phyloP scores from a whole-genome alignment of 192 early-diverging fungal genomes.

The Coemansia pectinata region DNA sequence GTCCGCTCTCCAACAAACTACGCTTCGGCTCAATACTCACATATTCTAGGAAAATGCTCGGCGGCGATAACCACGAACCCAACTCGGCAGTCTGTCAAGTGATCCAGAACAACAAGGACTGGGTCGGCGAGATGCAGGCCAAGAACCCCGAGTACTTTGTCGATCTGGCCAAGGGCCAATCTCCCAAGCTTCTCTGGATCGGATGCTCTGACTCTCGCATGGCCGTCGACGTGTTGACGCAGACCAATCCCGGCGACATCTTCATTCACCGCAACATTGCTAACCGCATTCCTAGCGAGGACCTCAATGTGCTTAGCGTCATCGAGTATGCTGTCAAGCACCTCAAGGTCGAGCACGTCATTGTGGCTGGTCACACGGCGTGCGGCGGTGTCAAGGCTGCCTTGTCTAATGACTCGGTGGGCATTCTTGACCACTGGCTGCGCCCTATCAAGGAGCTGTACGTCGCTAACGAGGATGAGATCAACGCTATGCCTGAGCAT shows the following conservation, averaged over 20 bases:
- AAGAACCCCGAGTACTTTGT: conserved; percentile 73
- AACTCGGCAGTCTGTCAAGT: conserved; percentile 22
- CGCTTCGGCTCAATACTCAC: conserved; percentile 30
- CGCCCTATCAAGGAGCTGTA: conserved; percentile 84
- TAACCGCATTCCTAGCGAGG: conserved; percentile 81
- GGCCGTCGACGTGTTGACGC: conserved; percentile 75
- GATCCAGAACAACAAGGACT: conserved; percentile 59
- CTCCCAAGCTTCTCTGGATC: conserved; percentile 88
- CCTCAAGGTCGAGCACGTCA: conserved; percentile 89
- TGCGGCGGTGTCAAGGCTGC: conserved; percentile 74
- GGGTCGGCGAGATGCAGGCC: conserved; percentile 59
- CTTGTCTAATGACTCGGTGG: conserved; percentile 61
- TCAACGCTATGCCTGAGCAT: conserved; percentile 56
- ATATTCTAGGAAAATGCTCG: conserved; percentile 31
- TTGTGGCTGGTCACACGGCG: conserved; percentile 85
- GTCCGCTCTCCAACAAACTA: conserved; percentile 17
- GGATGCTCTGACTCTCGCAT: conserved; percentile 93
- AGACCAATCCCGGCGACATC: conserved; percentile 69
- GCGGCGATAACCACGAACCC: conserved; percentile 6
- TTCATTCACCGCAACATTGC: conserved; percentile 99
- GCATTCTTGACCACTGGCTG: conserved; percentile 91
- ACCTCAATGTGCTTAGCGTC: conserved; percentile 81
- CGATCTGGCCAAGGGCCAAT: conserved; percentile 70
- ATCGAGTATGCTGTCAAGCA: conserved; percentile 92
- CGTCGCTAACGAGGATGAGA: conserved; percentile 56